Evolutionary conservation across 2,329 filamentous ascomycete species (phyloP).

Genomic region (Fusarium sp.): DNA sequence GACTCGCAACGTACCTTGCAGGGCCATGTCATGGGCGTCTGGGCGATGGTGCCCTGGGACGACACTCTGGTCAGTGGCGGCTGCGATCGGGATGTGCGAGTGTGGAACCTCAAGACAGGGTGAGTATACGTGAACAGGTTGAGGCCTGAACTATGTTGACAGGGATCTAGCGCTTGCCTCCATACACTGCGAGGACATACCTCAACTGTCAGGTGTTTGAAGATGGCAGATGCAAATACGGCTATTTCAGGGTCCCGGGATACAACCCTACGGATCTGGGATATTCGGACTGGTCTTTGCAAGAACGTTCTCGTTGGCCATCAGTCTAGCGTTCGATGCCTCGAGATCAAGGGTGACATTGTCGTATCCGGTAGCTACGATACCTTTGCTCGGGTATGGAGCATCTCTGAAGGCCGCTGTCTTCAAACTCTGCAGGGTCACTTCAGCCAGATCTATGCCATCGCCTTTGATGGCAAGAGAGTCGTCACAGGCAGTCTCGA

Average conservation of each 20-base stretch:
- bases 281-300: conserved; percentile 86
- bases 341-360: conserved; percentile 95
- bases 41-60: conserved; percentile 99
- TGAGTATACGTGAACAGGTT: conserved; percentile 54
- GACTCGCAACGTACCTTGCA: conserved; percentile 87
- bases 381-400: conserved; percentile 96
- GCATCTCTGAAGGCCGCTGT: conserved; percentile 93
- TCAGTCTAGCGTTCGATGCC: conserved; percentile 91
- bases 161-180: conserved; percentile 66
- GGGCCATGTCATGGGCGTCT: conserved; percentile 98
- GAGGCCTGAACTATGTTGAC: conserved; percentile 31
- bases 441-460: conserved; percentile 98
- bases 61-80: conserved; percentile 95
- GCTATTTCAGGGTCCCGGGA: conserved; percentile 97
- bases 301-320: conserved; percentile 92
- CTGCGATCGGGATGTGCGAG: conserved; percentile 93
- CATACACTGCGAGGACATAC: conserved; percentile 93
- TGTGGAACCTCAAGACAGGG: conserved; percentile 96
- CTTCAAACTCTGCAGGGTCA: conserved; percentile 89
- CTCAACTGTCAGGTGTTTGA: conserved; percentile 93
- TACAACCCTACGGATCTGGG: conserved; percentile 94
- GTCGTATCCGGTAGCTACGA: conserved; percentile 99
- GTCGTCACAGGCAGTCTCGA: conserved; percentile 96
- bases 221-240: conserved; percentile 94
- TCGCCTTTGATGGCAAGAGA: conserved; percentile 92